Evolutionary conservation across 1,139 yeast genomes (phyloP).

Genomic region (Suhomyces terraborum): DNA sequence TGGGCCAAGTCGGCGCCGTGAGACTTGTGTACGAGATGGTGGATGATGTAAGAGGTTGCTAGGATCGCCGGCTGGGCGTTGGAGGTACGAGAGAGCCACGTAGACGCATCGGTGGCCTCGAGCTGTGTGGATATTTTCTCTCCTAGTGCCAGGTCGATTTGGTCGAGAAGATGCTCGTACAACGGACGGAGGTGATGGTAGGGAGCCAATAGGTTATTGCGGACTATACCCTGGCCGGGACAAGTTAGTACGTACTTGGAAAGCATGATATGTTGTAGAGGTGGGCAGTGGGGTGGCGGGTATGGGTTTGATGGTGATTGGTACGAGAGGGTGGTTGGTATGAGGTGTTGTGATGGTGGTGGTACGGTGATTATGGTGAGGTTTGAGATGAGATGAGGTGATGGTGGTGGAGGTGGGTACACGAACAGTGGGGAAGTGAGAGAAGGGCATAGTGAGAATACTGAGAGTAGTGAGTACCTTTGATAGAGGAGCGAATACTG

Average conservation of each 20-base stretch:
- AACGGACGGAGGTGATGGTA: slow-evolving; percentile 20
- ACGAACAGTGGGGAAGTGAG: no score
- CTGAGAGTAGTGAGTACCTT: no score
- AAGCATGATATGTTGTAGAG: neutral
- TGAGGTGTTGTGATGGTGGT: neutral
- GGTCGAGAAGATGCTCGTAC: slow-evolving; percentile 31
- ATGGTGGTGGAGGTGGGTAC: no score
- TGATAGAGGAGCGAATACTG: no score
- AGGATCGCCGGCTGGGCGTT: slow-evolving; percentile 67
- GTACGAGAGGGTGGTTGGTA: neutral
- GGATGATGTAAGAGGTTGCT: slow-evolving; percentile 45
- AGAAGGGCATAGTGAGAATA: no score
- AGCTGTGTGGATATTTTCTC: slow-evolving; percentile 42
- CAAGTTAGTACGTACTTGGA: slow-evolving; percentile 33
- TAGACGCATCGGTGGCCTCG: slow-evolving; percentile 10
- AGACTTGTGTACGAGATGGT: slow-evolving; percentile 29
- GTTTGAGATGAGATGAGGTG: neutral
- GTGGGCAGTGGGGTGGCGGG: neutral
- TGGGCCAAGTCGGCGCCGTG: slow-evolving; percentile 25
- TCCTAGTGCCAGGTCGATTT: slow-evolving; percentile 66
- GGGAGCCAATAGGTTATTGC: slow-evolving; percentile 32
- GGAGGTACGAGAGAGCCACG: slow-evolving; percentile 34
- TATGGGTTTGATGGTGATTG: neutral
- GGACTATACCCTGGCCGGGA: slow-evolving; percentile 47
- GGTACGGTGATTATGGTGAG: no score